Base-by-base conservation (phyloP, 2,329 filamentous ascomycete species). In the Fusarium sarcochroum region DNA sequence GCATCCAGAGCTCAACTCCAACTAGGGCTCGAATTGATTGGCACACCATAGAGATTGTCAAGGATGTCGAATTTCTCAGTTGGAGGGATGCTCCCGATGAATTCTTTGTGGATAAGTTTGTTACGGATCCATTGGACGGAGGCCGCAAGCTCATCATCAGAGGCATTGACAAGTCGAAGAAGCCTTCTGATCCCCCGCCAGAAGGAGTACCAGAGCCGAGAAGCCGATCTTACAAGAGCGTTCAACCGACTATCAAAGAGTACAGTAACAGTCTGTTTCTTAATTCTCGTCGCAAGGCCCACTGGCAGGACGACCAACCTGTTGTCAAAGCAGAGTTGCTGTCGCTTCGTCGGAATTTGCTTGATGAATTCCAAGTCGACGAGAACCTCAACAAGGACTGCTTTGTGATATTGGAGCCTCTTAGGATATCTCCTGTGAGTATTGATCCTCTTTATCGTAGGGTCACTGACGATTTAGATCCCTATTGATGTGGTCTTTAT, bases 181-280 rank as follows among this genome's bases (percentile, higher is more conserved):
- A 86, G 47, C 87, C 91, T 2, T 83, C 84, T 4, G 91, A 94
- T 74, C 84, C 84, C 1, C 87, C 93, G 7, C 91, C 92, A 0
- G 79, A 83, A 2, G 82, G 81, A 50, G 85, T 86, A 15, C 84
- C 84, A 6, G 80, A 80, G 72, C 77, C 85, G 64, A 72, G 76
- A 77, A 78, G 87, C 78, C 76, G 83, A 46, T 59, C 79, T 30
- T 82, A 83, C 78, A 73, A 76, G 60, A 68, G 76, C 51, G 60
- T 73, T 2, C 80, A 82, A 11, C 79, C 84, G 20, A 91, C 87
- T 54, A 97, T 98, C 68, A 86, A 95, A 66, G 90, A 94, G 70
- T 98, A 96, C 79, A 94, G 91, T 51, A 87, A 92, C 71, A 97
- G 93, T 76, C 82, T 94, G 18, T 95, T 88, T 80, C 83, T 84